Evolutionary conservation across 768 basidiomycete genomes (phyloP), one percentile per base, ranked within the genome.

Genomic region (Ramaria sp.): DNA sequence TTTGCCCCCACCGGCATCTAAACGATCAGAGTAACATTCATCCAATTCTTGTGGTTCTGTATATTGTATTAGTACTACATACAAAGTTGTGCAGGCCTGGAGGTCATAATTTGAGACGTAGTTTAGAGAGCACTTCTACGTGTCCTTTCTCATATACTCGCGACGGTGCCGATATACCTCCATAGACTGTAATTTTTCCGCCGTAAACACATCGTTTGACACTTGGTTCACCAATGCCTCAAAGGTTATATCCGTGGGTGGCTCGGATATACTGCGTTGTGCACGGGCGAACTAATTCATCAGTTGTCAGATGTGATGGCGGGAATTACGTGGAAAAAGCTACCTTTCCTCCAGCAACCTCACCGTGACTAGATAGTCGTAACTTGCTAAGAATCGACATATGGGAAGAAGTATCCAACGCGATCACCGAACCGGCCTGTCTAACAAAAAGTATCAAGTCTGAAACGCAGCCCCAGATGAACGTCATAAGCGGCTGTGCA

Each of bases 391-490:
- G 63, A 3, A 74, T 71, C 9, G 70, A 68, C 28, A 75, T 66
- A 43, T 82, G 78, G 5, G 70, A 64, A 20, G 78, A 72, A 18
- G 73, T 71, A 55, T 85, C 77, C 43, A 84, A 66, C 13, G 74
- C 73, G 22, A 84, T 62, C 15, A 76, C 69, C 15, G 73, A 75
- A 24, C 74, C 78, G 28, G 79, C 65, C 37, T 79, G 75, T 48
- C 75, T 75, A 52, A 86, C 56, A 63, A 84, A 87, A 20, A 80
- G 61, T 61, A 86, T 74, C 48, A 88, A 63, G 56, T 86, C 83
- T 22, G 80, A 78, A 12, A 82, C 73, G 7, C 82, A 83, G 6
- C 80, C 75, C 61, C 77, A 78, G 16, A 76, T 72, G 39, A 81
- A 67, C 15, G 74, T 73, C 15, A 75, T 68, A 42, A 81, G 64